These are phyloP conservation scores for Phycomyces nitens DNA, from an alignment of 192 early-diverging fungal species.

Conservation along the genomic window DNA sequence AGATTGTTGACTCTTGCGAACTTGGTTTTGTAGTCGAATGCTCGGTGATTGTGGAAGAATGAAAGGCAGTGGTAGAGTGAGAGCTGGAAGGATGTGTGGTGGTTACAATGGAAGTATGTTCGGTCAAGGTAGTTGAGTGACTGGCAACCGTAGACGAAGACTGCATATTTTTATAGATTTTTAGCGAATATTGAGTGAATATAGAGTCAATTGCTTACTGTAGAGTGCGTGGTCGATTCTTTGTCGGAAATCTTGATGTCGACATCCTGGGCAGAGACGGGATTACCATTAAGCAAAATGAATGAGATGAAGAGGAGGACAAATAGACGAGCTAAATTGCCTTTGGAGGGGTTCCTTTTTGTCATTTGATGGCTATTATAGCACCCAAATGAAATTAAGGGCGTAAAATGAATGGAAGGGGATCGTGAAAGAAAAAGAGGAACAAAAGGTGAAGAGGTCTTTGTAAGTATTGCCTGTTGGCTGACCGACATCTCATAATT, in stretches of 20 bases:
- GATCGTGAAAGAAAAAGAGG: not conserved
- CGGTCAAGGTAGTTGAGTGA: no score
- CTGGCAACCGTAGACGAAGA: no score
- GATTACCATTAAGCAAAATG: not conserved
- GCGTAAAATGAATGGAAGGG: slow-evolving; percentile 1
- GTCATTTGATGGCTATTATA: not conserved
- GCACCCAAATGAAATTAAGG: not conserved
- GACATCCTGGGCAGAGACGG: not conserved
- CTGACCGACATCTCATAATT: not conserved
- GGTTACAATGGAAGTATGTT: no score
- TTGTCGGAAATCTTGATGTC: no score
- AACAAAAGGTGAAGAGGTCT: not conserved
- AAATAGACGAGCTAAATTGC: not conserved
- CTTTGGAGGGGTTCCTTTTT: not conserved
- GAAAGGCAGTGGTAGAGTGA: not conserved
- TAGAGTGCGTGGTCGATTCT: no score
- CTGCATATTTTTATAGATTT: no score
- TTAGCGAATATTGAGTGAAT: no score
- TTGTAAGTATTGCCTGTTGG: not conserved
- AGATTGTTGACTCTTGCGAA: no score
- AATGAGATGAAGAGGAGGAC: not conserved
- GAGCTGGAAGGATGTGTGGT: not conserved
- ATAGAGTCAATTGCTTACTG: no score
- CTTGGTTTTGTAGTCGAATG: not conserved
- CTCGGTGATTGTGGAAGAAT: no score